Evolutionary conservation across 305 asterid genomes (phyloP).

Genomic region (Ilex paraguariensis): DNA sequence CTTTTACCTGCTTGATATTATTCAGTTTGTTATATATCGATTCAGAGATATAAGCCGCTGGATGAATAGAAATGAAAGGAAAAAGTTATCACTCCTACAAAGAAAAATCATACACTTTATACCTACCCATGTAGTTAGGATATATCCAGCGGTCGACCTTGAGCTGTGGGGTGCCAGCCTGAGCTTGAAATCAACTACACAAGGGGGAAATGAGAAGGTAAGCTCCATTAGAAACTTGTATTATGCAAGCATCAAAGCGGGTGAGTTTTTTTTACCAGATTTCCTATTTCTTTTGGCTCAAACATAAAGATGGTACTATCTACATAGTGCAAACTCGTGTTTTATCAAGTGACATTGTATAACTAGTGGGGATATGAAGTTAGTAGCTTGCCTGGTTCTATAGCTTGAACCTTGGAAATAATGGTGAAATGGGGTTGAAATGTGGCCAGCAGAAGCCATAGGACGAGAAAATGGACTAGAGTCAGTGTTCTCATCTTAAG

Average conservation of each 20-base stretch:
- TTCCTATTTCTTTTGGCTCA: background rate
- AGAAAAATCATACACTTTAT: background rate
- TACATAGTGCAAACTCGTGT: background rate
- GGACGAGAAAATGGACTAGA: background rate
- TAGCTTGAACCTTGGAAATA: background rate
- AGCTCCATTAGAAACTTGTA: slow-evolving; percentile 8
- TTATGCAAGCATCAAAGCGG: background rate
- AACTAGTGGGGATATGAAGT: background rate
- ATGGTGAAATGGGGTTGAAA: background rate
- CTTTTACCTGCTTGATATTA: slow-evolving; percentile 30
- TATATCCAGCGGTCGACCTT: slow-evolving; percentile 20
- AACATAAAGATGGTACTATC: background rate
- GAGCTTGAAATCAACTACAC: slow-evolving; percentile 37
- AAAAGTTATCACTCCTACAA: background rate
- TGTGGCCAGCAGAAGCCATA: background rate
- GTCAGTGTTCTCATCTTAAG: background rate
- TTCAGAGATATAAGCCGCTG: slow-evolving; percentile 7
- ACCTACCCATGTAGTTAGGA: slow-evolving; percentile 32
- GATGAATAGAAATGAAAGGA: background rate
- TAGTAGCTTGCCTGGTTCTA: background rate
- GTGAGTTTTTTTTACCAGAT: background rate
- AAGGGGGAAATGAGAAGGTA: slow-evolving; percentile 10
- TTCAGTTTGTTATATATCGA: slow-evolving; percentile 16
- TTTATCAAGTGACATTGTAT: background rate
- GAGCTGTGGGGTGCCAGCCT: slow-evolving; percentile 26